phyloP scores from a whole-genome alignment of 2,329 filamentous ascomycete species.

The Stachybotrys echinatus region DNA sequence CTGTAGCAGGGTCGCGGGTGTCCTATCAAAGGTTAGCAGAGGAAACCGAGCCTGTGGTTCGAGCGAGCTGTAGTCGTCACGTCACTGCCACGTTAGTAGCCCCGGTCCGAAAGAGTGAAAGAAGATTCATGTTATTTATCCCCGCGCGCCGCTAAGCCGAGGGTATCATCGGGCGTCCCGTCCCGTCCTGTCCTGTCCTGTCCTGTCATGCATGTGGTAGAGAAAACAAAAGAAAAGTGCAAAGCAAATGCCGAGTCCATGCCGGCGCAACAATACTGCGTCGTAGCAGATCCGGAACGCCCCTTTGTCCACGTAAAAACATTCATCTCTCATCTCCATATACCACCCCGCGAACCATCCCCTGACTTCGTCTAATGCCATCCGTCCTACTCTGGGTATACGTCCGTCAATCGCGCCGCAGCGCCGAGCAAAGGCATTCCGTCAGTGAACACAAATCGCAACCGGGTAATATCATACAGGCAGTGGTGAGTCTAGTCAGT shows the following conservation, averaged over 20 bases:
- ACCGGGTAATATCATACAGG: no score
- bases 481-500: constrained; percentile 11
- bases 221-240: no score
- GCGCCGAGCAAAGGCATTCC: background rate
- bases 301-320: background rate
- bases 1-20: no score
- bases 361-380: constrained; percentile 5
- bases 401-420: background rate
- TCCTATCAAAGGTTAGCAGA: background rate
- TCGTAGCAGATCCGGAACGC: background rate
- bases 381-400: background rate
- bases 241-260: background rate
- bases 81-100: constrained; percentile 25
- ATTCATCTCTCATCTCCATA: background rate
- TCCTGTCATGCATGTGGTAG: no score
- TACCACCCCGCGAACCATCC: background rate
- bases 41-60: background rate
- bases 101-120: constrained; percentile 7
- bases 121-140: background rate
- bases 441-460: background rate
- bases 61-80: constrained; percentile 2
- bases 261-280: background rate
- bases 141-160: background rate
- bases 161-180: background rate
- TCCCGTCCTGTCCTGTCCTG: no score